Conservation (phyloP, 805 yeast genomes). For the Maudiozyma saulgeensis region DNA sequence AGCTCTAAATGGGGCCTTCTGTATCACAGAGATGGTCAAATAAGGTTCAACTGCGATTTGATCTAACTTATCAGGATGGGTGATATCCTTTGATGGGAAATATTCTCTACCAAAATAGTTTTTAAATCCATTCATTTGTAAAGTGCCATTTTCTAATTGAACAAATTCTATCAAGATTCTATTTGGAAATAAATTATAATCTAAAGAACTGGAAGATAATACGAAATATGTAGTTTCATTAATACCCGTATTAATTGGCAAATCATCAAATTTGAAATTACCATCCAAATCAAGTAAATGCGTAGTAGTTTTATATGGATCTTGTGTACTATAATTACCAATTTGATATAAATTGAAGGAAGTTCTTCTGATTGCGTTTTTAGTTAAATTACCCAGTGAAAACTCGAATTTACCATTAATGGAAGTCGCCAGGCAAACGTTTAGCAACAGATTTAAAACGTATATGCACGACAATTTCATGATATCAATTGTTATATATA, state of each 20-base stretch:
- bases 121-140: conserved; percentile 16
- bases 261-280: conserved; percentile 18
- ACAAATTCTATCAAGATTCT: conserved; percentile 23
- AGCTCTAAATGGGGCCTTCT: conserved; percentile 24
- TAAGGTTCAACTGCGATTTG: conserved; percentile 13
- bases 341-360: conserved; percentile 22
- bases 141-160: conserved; percentile 13
- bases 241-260: conserved; percentile 20
- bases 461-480: background rate
- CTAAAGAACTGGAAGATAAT: conserved; percentile 21
- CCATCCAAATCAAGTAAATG: conserved; percentile 15
- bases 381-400: conserved; percentile 11
- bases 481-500: background rate
- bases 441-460: background rate
- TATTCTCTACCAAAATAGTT: conserved; percentile 28
- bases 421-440: conserved; percentile 10
- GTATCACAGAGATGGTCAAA: conserved; percentile 19
- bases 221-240: conserved; percentile 24
- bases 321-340: conserved; percentile 10
- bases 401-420: conserved; percentile 24
- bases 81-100: conserved; percentile 26
- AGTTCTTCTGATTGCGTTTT: conserved; percentile 15
- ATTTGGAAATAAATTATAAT: conserved; percentile 28
- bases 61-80: conserved; percentile 24
- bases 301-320: conserved; percentile 10